These are phyloP conservation scores for Sabuloglossum arenarium DNA, from an alignment of 495 filamentous ascomycete species.

Conservation along the genomic window DNA sequence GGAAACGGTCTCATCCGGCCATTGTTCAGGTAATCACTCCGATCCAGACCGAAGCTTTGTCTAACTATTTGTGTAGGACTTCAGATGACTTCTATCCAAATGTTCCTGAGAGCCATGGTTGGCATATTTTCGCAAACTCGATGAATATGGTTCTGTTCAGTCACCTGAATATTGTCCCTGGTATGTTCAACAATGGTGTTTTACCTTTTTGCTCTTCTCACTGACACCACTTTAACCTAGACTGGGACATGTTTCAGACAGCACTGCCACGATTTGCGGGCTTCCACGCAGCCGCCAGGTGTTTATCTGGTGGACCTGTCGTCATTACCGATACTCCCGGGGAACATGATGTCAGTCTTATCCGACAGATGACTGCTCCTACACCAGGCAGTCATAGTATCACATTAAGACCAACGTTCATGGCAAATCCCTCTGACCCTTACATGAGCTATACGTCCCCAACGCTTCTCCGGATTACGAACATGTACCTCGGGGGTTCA, in stretches of 20 bases:
- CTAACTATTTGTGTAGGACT: not conserved
- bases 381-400: constrained; percentile 48
- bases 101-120: constrained; percentile 55
- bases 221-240: constrained; percentile 12
- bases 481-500: not conserved
- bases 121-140: constrained; percentile 88
- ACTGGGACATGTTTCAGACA: constrained; percentile 99
- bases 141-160: constrained; percentile 68
- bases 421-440: constrained; percentile 46
- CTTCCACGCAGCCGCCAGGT: constrained; percentile 79
- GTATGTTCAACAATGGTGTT: not conserved
- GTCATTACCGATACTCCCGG: constrained; percentile 85
- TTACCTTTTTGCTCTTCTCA: not conserved
- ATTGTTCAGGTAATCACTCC: not conserved
- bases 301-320: constrained; percentile 76
- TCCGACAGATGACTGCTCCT: constrained; percentile 54
- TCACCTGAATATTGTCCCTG: constrained; percentile 47
- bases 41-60: not conserved
- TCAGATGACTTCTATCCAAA: constrained; percentile 61
- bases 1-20: not conserved
- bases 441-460: constrained; percentile 40
- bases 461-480: not conserved
- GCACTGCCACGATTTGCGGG: constrained; percentile 41
- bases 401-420: constrained; percentile 49
- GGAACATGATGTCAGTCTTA: constrained; percentile 48